Conservation (phyloP, 768 basidiomycete species). For the Panellus pusillus region DNA sequence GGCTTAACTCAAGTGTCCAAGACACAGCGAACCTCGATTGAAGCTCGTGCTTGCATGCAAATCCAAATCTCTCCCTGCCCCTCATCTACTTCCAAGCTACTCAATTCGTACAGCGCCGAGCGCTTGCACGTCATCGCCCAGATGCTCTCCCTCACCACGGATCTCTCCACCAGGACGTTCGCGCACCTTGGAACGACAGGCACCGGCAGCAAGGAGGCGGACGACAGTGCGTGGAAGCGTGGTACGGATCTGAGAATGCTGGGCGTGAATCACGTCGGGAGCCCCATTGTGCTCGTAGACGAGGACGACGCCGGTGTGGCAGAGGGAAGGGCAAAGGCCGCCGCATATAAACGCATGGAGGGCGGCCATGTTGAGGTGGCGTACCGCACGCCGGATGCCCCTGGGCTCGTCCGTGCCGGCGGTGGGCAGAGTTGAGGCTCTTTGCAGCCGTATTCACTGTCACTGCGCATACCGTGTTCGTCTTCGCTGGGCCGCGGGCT, state of each 20-base stretch:
- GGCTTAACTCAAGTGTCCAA: slow-evolving; percentile 38
- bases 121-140: slow-evolving; percentile 46
- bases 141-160: slow-evolving; percentile 43
- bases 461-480: slow-evolving; percentile 29
- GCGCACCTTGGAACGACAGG: too few relatives aligned
- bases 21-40: slow-evolving; percentile 45
- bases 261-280: slow-evolving; percentile 46
- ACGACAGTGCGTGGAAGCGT: slow-evolving; percentile 10
- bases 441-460: slow-evolving; percentile 29
- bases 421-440: slow-evolving; percentile 15
- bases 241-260: slow-evolving; percentile 33
- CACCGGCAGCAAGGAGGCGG: neutral
- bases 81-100: too few relatives aligned
- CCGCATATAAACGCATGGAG: too few relatives aligned
- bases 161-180: slow-evolving; percentile 27
- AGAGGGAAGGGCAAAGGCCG: slow-evolving; percentile 6
- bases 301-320: too few relatives aligned
- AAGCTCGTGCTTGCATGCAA: slow-evolving; percentile 44
- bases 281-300: slow-evolving; percentile 39
- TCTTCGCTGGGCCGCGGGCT: slow-evolving; percentile 27
- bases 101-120: slow-evolving; percentile 43
- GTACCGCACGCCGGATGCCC: slow-evolving; percentile 38
- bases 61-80: slow-evolving; percentile 35
- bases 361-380: slow-evolving; percentile 29
- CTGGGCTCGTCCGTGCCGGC: slow-evolving; percentile 22